These are phyloP conservation scores for Xylaria sp. DNA, from an alignment of 2,329 filamentous ascomycete species.

Conservation along the genomic window DNA sequence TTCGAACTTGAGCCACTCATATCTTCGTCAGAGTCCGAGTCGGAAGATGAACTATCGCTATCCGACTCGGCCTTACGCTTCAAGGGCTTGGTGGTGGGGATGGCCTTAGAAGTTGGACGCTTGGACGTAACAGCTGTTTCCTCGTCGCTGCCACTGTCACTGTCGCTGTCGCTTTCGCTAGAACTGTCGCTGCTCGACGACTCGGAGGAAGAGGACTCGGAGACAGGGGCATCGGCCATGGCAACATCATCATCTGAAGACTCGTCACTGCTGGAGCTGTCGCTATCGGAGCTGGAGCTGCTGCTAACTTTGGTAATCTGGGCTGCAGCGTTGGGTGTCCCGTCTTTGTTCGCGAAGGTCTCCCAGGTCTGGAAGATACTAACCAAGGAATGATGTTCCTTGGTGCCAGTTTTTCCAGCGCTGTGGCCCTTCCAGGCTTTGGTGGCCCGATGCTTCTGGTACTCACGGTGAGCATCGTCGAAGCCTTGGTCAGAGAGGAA, in stretches of 20 bases:
- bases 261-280: conserved; percentile 37
- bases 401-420: conserved; percentile 36
- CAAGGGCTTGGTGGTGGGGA: conserved; percentile 44
- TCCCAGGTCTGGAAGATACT: conserved; percentile 59
- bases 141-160: conserved; percentile 45
- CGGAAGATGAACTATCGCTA: conserved; percentile 46
- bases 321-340: conserved; percentile 37
- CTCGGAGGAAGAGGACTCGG: conserved; percentile 36
- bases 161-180: conserved; percentile 45
- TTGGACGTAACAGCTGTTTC: conserved; percentile 30
- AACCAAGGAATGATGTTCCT: conserved; percentile 51
- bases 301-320: conserved; percentile 37
- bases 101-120: conserved; percentile 32
- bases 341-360: conserved; percentile 44
- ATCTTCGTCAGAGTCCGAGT: conserved; percentile 46
- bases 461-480: conserved; percentile 62
- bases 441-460: conserved; percentile 66
- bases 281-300: conserved; percentile 32
- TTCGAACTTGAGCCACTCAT: conserved; percentile 46
- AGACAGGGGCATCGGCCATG: conserved; percentile 52
- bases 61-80: conserved; percentile 60
- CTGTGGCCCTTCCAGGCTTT: conserved; percentile 52
- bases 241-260: conserved; percentile 49
- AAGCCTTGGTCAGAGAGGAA: conserved; percentile 74
- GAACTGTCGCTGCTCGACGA: conserved; percentile 43